Base-by-base conservation (phyloP, 2,329 filamentous ascomycete genomes). In the Aspergillus hiratsukae region DNA sequence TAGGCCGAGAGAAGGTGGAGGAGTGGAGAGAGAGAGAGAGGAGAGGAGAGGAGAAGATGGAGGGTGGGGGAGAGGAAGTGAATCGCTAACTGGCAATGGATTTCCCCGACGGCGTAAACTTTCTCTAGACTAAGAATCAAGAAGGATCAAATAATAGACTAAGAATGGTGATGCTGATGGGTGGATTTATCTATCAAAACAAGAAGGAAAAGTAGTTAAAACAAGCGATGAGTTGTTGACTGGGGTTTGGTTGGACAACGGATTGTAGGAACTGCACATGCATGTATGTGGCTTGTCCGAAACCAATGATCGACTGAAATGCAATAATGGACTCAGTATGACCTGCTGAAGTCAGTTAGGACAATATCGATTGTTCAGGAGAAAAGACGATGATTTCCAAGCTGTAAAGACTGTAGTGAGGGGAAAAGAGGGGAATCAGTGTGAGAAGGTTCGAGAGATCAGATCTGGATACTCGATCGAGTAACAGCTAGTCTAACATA, bases 1-100 rank as follows among this genome's bases (percentile, higher is more conserved):
- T n/a, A 23, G 51, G 48, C 29, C 55, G 31, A 53, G 61, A 55
- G 43, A 48, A 59, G 56, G 53, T 52, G 46, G 54, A 49, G 31
- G 10, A 49, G 58, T 41, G 40, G 41, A 55, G 29, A 43, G 19
- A 46, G 37, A 53, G 31, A 52, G 21, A 43, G 40, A 37, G 31
- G 14, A 4, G 43, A 46, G 43, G 23, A 46, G 41, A 55, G 43
- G 31, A 41, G 46, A 51, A 57, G 29, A 43, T 21, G 52, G 37
- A 50, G 31, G 51, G 40, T 56, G 53, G 17, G 48, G 29, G 35
- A 48, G 25, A 52, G 48, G 52, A 23, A 51, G 41, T 46, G 49
- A 58, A 27, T 43, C n/a, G 40, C n/a, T 43, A 40, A 52, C 50
- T 35, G 35, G 51, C 45, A 51, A 53, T 50, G 54, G 41, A 50